Conservation (phyloP, 345 rosid genomes). For the Gossypium stocksii region DNA sequence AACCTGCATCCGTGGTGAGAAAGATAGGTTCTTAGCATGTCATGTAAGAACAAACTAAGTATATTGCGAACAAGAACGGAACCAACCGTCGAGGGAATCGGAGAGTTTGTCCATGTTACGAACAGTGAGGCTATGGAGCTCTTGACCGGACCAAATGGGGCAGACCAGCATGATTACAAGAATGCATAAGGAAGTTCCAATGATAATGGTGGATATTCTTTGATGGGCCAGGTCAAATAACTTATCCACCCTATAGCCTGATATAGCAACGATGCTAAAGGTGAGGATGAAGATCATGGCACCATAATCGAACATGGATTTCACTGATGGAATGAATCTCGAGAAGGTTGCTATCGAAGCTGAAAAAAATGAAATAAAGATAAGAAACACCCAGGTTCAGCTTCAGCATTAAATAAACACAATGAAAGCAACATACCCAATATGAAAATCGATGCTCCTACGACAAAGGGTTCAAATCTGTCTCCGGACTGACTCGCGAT, state of each 20-base stretch:
- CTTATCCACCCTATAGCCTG: slow-evolving; percentile 58
- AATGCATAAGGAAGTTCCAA: slow-evolving; percentile 62
- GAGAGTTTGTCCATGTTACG: slow-evolving; percentile 61
- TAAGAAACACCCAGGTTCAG: background rate
- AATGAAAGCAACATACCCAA: slow-evolving; percentile 30
- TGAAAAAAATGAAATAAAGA: slow-evolving; percentile 20
- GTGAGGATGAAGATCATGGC: slow-evolving; percentile 71
- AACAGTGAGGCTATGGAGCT: slow-evolving; percentile 54
- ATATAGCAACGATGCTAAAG: slow-evolving; percentile 64
- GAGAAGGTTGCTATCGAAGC: slow-evolving; percentile 72
- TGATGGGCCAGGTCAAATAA: slow-evolving; percentile 51
- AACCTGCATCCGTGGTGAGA: slow-evolving; percentile 30
- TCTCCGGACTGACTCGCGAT: slow-evolving; percentile 37
- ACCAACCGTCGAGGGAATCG: slow-evolving; percentile 55
- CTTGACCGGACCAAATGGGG: slow-evolving; percentile 80
- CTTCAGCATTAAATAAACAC: background rate
- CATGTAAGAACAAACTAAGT: background rate
- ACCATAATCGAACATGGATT: slow-evolving; percentile 69
- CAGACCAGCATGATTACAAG: slow-evolving; percentile 47
- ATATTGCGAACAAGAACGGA: background rate
- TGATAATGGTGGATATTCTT: slow-evolving; percentile 59
- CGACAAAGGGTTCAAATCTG: slow-evolving; percentile 26
- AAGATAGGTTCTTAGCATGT: background rate
- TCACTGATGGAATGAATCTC: slow-evolving; percentile 61
- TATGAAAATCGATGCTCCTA: slow-evolving; percentile 36